Evolutionary conservation across 176 grass and related monocot species (phyloP).

Genomic region (Aechmea fasciata): DNA sequence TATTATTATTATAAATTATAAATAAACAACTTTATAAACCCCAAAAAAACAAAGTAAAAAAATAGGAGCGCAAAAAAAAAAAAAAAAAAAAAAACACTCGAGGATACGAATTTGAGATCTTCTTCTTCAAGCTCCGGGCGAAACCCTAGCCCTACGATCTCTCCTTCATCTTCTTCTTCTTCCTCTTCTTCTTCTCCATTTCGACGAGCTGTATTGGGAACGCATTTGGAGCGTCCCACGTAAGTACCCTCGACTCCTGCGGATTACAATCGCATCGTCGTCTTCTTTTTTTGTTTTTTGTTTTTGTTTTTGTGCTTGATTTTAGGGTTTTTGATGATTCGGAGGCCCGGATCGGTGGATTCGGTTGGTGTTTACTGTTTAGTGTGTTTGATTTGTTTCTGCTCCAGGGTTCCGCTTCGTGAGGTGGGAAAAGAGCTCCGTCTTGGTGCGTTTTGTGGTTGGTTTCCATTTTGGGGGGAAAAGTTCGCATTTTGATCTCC

Average conservation of each 20-base stretch:
- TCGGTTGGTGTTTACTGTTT: not conserved
- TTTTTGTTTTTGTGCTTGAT: not conserved
- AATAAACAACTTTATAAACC: not conserved
- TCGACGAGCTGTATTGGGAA: not conserved
- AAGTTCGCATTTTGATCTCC: constrained; percentile 9
- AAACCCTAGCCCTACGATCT: not conserved
- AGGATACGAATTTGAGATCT: not conserved
- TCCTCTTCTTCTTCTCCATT: not conserved
- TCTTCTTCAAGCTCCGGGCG: not conserved
- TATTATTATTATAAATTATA: too few relatives aligned
- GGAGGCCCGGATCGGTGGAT: not conserved
- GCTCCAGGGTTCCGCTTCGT: not conserved
- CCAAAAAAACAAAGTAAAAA: not conserved
- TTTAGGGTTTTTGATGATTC: not conserved
- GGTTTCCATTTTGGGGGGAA: not conserved
- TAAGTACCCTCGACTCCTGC: not conserved
- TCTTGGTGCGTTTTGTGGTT: not conserved
- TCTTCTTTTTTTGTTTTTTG: not conserved
- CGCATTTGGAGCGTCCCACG: not conserved
- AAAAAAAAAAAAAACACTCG: not conserved
- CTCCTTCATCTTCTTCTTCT: not conserved
- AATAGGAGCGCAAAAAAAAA: not conserved
- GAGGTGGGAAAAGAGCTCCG: not conserved
- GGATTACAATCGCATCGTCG: not conserved
- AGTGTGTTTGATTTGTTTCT: not conserved